Percentiles rank a stretch among this genome's conserved stretches.
These are phyloP conservation scores for Lophiotrema nucula DNA, from an alignment of 495 filamentous ascomycete species.

Conservation along the genomic window DNA sequence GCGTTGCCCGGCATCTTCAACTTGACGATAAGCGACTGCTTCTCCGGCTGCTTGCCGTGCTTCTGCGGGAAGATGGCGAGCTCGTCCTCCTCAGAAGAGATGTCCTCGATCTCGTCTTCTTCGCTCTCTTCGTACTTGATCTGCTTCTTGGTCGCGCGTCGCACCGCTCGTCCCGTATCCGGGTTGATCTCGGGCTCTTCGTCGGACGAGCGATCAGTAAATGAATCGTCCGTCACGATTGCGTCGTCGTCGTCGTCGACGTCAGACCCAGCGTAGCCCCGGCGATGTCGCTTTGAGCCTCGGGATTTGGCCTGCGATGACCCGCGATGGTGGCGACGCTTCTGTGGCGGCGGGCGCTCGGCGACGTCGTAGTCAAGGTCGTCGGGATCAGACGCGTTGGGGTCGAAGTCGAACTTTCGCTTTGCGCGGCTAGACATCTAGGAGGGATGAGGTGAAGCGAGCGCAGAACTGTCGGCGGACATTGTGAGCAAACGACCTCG, in stretches of 20 bases:
- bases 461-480: too few species aligned
- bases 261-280: constrained; percentile 55
- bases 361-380: constrained; percentile 71
- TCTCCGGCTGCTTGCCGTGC: constrained; percentile 4
- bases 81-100: constrained; percentile 33
- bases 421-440: constrained; percentile 57
- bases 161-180: constrained; percentile 67
- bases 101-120: constrained; percentile 48
- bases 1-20: constrained; percentile 31
- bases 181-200: constrained; percentile 64
- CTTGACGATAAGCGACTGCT: constrained; percentile 38
- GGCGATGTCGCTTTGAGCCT: constrained; percentile 50
- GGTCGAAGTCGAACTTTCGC: constrained; percentile 73
- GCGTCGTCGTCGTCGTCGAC: constrained; percentile 68
- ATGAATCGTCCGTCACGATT: constrained; percentile 56
- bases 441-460: not conserved
- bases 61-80: constrained; percentile 11
- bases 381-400: constrained; percentile 79
- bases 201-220: constrained; percentile 59
- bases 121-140: constrained; percentile 44
- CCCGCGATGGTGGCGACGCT: constrained; percentile 27
- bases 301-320: constrained; percentile 37
- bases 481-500: constrained; percentile 16
- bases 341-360: constrained; percentile 16
- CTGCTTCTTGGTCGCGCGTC: constrained; percentile 58